A percentile compares a stretch with the other conserved stretches of the same genome.
Evolutionary conservation across 805 yeast species (phyloP).

Genomic region (Cyberlindnera saturnus): DNA sequence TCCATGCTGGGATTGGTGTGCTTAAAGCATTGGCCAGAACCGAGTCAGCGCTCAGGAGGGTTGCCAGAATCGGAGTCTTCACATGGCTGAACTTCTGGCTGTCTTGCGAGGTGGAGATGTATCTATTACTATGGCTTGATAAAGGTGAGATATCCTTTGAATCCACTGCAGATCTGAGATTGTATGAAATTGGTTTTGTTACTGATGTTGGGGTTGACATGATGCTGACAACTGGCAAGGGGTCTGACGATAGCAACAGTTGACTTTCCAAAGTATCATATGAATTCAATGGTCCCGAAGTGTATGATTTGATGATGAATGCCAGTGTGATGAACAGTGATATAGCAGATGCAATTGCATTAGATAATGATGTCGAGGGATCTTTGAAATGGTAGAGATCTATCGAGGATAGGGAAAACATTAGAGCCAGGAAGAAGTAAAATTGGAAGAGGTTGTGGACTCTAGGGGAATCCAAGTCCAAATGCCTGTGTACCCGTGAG

Average conservation of each 20-base stretch:
- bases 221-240: constrained; percentile 1
- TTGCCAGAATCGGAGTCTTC: constrained; percentile 16
- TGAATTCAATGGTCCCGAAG: constrained; percentile 3
- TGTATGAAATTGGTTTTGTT: not conserved
- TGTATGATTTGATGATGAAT: constrained; percentile 9
- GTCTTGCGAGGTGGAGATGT: not conserved
- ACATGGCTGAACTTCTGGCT: constrained; percentile 6
- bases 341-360: not conserved
- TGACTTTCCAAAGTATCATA: constrained; percentile 9
- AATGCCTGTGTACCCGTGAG: constrained; percentile 7
- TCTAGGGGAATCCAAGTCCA: constrained; percentile 6
- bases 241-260: constrained; percentile 8
- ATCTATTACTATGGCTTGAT: not conserved
- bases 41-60: constrained; percentile 11
- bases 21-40: constrained; percentile 5
- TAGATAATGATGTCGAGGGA: not conserved
- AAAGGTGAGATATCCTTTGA: constrained; percentile 7
- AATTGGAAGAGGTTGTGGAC: constrained; percentile 6
- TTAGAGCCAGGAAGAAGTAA: constrained; percentile 4
- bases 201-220: not conserved
- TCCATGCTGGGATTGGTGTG: not conserved
- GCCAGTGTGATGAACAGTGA: constrained; percentile 3
- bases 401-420: constrained; percentile 7
- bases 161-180: not conserved
- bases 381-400: constrained; percentile 10